Percentiles rank a stretch among this genome's conserved stretches.
These are phyloP conservation scores for Sideroxylon spinosum DNA, from an alignment of 179 eudicot genomes.

Conservation along the genomic window DNA sequence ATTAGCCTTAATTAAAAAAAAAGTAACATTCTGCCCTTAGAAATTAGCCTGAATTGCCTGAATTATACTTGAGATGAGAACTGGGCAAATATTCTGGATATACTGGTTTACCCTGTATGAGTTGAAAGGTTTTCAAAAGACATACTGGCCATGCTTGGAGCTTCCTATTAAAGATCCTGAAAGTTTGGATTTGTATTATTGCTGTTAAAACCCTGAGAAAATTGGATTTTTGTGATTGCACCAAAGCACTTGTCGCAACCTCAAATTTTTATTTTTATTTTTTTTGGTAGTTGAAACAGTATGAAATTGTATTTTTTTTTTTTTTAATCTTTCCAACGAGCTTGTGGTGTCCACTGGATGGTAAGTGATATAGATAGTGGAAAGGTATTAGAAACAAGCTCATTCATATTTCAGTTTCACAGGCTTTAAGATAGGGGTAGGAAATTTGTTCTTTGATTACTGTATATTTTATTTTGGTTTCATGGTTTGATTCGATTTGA, in stretches of 20 bases:
- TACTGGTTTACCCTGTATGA: neutral
- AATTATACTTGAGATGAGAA: neutral
- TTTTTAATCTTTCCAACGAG: neutral
- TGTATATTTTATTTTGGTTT: neutral
- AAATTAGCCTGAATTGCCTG: constrained; percentile 2
- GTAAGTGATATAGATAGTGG: neutral
- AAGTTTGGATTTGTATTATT: too few species aligned
- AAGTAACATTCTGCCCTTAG: neutral
- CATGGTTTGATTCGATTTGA: neutral
- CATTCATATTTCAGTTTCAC: too few species aligned
- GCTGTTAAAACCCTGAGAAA: neutral
- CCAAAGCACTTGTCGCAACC: neutral
- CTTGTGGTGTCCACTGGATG: neutral
- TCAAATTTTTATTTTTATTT: neutral
- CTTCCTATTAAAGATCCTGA: neutral
- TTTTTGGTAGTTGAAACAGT: neutral
- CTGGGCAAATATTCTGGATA: neutral
- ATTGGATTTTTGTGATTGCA: constrained; percentile 1
- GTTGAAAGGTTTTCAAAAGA: neutral
- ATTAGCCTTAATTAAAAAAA: too few species aligned
- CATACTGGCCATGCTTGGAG: neutral
- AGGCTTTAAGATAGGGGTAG: too few species aligned
- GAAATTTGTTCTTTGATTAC: neutral
- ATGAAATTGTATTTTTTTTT: too few species aligned
- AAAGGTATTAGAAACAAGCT: neutral